Percentiles rank a stretch among this genome's conserved stretches.
These are phyloP conservation scores for Nakazawaea sp. DNA, from an alignment of 805 yeast genomes.

Conservation along the genomic window DNA sequence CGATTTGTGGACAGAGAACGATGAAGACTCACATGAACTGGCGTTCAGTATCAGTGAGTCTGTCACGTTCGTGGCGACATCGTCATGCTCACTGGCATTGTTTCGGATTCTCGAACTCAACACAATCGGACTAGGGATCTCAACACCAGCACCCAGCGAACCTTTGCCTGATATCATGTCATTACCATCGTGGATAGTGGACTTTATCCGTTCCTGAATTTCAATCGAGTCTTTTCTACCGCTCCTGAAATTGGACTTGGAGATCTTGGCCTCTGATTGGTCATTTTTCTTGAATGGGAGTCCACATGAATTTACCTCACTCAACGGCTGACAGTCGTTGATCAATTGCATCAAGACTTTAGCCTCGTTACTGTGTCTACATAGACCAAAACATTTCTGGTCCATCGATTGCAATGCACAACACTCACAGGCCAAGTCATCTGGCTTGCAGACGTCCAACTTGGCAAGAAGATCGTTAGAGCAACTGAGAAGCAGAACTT, in stretches of 20 bases:
- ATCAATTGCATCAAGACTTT: constrained; percentile 37
- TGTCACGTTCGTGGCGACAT: background rate
- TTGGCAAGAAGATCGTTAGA: constrained; percentile 38
- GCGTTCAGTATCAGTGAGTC: too few relatives aligned
- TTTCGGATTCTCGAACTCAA: constrained; percentile 9
- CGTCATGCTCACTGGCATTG: constrained; percentile 2
- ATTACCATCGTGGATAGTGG: too few relatives aligned
- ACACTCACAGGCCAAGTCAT: constrained; percentile 50
- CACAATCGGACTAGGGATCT: constrained; percentile 8
- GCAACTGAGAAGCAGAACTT: constrained; percentile 32
- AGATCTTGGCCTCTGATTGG: constrained; percentile 20
- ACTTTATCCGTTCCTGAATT: constrained; percentile 7
- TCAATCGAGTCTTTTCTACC: background rate
- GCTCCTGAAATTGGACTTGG: constrained; percentile 13
- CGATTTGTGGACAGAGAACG: too few relatives aligned
- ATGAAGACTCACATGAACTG: too few relatives aligned
- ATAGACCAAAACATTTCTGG: constrained; percentile 37
- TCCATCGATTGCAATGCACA: constrained; percentile 46
- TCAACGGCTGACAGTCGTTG: constrained; percentile 37
- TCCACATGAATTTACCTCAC: constrained; percentile 44
- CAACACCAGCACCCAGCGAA: background rate
- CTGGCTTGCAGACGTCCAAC: constrained; percentile 44
- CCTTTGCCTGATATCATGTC: background rate
- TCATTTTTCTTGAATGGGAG: constrained; percentile 42
- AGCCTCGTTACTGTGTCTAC: constrained; percentile 40